These are phyloP conservation scores for Pythium apleroticum DNA, from an alignment of 352 stramenopile genomes.

Conservation along the genomic window DNA sequence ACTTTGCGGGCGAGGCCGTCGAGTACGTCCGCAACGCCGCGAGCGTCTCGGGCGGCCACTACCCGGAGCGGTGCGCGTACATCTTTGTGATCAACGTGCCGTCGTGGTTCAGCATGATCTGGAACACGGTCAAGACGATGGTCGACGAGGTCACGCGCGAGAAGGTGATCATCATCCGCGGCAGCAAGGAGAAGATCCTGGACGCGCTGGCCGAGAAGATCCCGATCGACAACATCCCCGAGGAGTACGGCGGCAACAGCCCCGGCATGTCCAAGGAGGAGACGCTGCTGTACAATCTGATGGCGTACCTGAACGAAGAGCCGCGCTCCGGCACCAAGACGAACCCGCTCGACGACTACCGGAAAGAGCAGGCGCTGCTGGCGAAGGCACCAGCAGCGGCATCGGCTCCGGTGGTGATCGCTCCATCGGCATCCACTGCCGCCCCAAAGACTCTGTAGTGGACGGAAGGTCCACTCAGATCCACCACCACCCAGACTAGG, in stretches of 20 bases:
- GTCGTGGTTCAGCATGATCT: conserved; percentile 93
- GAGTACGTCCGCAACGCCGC: conserved; percentile 82
- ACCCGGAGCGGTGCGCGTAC: conserved; percentile 91
- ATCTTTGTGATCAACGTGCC: conserved; percentile 95
- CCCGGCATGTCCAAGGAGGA: conserved; percentile 66
- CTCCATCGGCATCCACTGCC: background rate
- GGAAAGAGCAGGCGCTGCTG: conserved; percentile 18
- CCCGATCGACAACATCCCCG: conserved; percentile 73
- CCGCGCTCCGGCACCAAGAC: conserved; percentile 38
- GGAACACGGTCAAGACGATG: conserved; percentile 91
- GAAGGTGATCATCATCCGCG: conserved; percentile 91
- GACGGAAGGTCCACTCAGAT: no score
- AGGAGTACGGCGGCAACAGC: conserved; percentile 74
- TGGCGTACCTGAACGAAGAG: conserved; percentile 75
- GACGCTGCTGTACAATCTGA: conserved; percentile 67
- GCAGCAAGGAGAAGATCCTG: conserved; percentile 78
- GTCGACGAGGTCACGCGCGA: conserved; percentile 92
- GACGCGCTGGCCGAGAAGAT: conserved; percentile 75
- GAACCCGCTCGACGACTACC: conserved; percentile 51
- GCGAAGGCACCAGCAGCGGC: background rate
- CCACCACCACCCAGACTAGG: no score
- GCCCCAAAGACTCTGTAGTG: background rate
- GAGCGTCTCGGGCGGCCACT: conserved; percentile 88
- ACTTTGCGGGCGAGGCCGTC: conserved; percentile 85
- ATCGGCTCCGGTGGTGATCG: background rate